Evolutionary conservation across 148 eudicot genomes (phyloP), one percentile per base, ranked within the genome.

Genomic region (Cornus suecica): DNA sequence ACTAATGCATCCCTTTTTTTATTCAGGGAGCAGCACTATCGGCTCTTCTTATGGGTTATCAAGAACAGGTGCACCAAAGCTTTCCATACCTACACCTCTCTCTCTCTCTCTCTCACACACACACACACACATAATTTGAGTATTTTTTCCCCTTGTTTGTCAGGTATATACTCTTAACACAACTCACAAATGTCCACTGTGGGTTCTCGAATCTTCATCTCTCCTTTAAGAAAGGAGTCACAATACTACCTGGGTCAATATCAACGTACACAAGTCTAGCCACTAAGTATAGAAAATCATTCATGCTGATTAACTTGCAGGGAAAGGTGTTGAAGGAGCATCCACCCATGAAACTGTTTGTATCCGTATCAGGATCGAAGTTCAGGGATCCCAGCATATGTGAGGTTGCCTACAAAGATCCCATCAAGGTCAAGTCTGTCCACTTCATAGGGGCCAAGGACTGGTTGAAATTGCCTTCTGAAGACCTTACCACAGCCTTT

Each of bases 391-490:
- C 88, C 15, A 77, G 70, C 27, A 90, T 91, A 37, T 86, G 90
- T 71, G 84, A 90, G 16, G 80, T 88, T 63, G 98, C 94, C 29
- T 87, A 87, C 81, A 90, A 87, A 82, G 91, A 90, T 6, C 83
- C 86, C 0, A 94, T 90, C 69, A 82, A 71, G 37, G 89, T 85
- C 24, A 88, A 84, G 81, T 91, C 97, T 3, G 88, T 90, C 65
- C 97, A 94, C 77, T 85, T 91, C 48, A 76, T 94, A 13, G 94
- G 98, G n/a, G 98, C 82, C 22, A 93, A 93, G 74, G 98, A 93
- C 70, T 90, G 94, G 92, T 64, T 94, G 31, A 91, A 81, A 73
- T 51, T 87, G 69, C 93, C 97, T 18, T 91, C 97, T 34, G 89
- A 94, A 77, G 94, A 91, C 23, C 86, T 90, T 16, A 91, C 94